Evolutionary conservation across 805 yeast genomes (phyloP).

Genomic region (Spathaspora boniae): DNA sequence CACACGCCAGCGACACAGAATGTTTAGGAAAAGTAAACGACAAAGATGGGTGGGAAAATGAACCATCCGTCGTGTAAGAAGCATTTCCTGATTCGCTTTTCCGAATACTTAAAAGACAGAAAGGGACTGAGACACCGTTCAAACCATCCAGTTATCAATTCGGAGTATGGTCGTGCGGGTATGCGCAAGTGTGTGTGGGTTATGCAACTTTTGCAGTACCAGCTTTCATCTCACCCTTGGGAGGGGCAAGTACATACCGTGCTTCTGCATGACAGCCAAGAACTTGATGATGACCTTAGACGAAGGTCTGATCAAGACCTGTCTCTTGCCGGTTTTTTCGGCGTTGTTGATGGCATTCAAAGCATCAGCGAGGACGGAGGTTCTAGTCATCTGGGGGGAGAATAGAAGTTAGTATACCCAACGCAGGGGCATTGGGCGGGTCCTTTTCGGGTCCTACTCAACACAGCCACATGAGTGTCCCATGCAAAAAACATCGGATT

Average conservation of each 20-base stretch:
- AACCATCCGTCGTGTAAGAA: slow-evolving; percentile 56
- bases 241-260: slow-evolving; percentile 36
- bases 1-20: slow-evolving; percentile 8
- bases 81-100: slow-evolving; percentile 60
- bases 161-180: slow-evolving; percentile 45
- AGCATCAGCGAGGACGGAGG: slow-evolving; percentile 98
- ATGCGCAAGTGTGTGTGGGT: background rate
- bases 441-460: slow-evolving; percentile 4
- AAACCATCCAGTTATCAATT: slow-evolving; percentile 98
- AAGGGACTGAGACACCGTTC: slow-evolving; percentile 81
- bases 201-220: background rate
- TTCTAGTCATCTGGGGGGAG: slow-evolving; percentile 76
- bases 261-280: slow-evolving; percentile 95
- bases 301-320: slow-evolving; percentile 96
- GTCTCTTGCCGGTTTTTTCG: slow-evolving; percentile 99
- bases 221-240: background rate
- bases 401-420: slow-evolving; percentile 8
- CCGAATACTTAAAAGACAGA: slow-evolving; percentile 99
- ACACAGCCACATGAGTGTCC: slow-evolving; percentile 40
- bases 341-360: slow-evolving; percentile 97
- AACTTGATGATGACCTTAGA: slow-evolving; percentile 97
- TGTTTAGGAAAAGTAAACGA: slow-evolving; percentile 74
- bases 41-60: slow-evolving; percentile 23
- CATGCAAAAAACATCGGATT: slow-evolving; percentile 22
- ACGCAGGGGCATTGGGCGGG: too few relatives aligned